phyloP scores from a whole-genome alignment of 176 grass and related monocot genomes.

The Saccharum officinarum region DNA sequence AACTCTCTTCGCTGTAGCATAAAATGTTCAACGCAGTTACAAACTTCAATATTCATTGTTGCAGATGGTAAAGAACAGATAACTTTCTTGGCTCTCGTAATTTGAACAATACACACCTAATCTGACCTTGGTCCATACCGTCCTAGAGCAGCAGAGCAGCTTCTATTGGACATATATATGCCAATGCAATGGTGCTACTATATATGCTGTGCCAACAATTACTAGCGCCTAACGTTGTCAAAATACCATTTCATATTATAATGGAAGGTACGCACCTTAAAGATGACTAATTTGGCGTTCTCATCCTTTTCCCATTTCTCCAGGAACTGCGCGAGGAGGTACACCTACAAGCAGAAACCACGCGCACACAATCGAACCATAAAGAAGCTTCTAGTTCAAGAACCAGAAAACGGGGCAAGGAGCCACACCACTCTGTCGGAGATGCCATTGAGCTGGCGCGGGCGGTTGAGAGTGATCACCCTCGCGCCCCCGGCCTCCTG shows the following conservation, averaged over 20 bases:
- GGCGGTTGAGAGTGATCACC: conserved; percentile 82
- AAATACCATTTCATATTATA: background rate
- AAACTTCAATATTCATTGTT: background rate
- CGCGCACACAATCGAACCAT: background rate
- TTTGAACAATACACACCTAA: background rate
- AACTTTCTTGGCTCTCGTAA: background rate
- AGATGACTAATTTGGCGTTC: conserved; percentile 73
- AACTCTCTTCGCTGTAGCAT: background rate
- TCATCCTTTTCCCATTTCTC: conserved; percentile 98
- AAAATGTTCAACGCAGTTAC: background rate
- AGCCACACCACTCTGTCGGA: conserved; percentile 63
- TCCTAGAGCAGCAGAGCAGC: background rate
- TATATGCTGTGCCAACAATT: background rate
- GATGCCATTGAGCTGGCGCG: conserved; percentile 93
- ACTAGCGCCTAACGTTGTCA: background rate
- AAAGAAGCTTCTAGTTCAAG: background rate
- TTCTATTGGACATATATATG: background rate
- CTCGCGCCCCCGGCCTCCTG: conserved; percentile 59
- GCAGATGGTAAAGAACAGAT: background rate
- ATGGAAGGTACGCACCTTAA: conserved; percentile 54
- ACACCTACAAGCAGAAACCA: conserved; percentile 54
- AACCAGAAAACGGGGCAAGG: background rate
- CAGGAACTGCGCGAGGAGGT: conserved; percentile 69
- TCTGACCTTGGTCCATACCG: background rate
- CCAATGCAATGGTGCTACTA: background rate